These are phyloP conservation scores for Botryosphaeria dothidea DNA, from an alignment of 2,329 filamentous ascomycete genomes.

Conservation along the genomic window DNA sequence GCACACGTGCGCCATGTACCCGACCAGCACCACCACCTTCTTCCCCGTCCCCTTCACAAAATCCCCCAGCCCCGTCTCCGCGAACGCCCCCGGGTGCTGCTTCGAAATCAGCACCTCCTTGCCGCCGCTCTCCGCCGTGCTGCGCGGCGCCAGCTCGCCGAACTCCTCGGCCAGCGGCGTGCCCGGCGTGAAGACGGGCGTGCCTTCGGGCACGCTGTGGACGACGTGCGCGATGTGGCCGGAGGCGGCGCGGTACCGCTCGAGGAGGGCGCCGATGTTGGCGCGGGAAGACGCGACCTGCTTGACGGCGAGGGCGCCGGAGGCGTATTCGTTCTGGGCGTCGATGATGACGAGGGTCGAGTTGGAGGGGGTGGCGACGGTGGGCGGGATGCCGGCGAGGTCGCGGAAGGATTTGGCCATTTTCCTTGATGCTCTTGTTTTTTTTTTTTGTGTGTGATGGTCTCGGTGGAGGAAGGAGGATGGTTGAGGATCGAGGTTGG, in stretches of 20 bases:
- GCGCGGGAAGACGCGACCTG: slow-evolving; percentile 57
- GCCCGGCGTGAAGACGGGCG: slow-evolving; percentile 66
- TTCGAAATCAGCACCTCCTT: slow-evolving; percentile 60
- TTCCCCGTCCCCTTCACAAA: slow-evolving; percentile 52
- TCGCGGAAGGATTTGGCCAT: slow-evolving; percentile 47
- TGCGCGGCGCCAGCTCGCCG: slow-evolving; percentile 56
- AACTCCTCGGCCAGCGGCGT: slow-evolving; percentile 64
- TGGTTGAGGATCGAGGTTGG: neutral
- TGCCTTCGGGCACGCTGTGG: slow-evolving; percentile 60
- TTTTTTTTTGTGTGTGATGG: neutral
- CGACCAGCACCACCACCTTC: slow-evolving; percentile 63
- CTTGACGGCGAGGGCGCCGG: slow-evolving; percentile 58
- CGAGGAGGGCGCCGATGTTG: slow-evolving; percentile 58
- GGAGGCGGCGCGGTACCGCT: slow-evolving; percentile 58
- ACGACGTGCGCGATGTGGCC: slow-evolving; percentile 63
- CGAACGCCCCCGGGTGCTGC: slow-evolving; percentile 60
- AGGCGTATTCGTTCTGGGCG: slow-evolving; percentile 69
- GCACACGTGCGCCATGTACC: slow-evolving; percentile 69
- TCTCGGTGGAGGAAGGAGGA: neutral
- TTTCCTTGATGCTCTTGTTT: neutral
- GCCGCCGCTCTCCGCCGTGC: slow-evolving; percentile 28
- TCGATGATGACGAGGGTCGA: slow-evolving; percentile 68
- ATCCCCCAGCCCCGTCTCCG: slow-evolving; percentile 59
- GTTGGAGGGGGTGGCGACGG: slow-evolving; percentile 58
- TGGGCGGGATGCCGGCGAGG: slow-evolving; percentile 56